Evolutionary conservation across 106 monocot genomes (phyloP), one percentile per base, ranked within the genome.

Genomic region (Iris macrosiphon): DNA sequence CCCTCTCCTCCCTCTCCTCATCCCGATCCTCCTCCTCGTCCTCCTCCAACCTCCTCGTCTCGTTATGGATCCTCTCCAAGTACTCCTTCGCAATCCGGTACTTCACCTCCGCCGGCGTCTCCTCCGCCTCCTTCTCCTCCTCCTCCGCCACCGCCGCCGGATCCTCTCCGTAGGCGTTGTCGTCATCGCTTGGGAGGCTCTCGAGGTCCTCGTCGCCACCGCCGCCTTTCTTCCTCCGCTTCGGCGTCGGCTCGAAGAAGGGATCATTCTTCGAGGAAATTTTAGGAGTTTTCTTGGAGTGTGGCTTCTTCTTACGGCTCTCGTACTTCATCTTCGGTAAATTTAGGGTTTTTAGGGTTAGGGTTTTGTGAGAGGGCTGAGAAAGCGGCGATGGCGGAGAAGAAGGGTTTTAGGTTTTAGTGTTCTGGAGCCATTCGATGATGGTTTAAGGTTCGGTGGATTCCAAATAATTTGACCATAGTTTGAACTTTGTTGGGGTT

Each of bases 51-150:
- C 51, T 71, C 70, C 61, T 72, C 10, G 76, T 66, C 9, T 63
- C 24, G 2, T 64, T 72, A 20, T 66, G 56, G 2, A 89, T 66
- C 63, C 55, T 76, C 59, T 85, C 70, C 57, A 96, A 59, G 16
- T 82, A 65, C 61, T 85, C 95, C 37, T 37, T 82, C 15, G 95
- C 95, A 3, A 89, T 53, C 60, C 89, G 66, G 25, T 71, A 55
- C 66, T 71, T 76, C 65, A 70, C 76, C 71, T 95, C 94, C 14
- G 66, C 85, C 15, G 72, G 79, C 0, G 89, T 89, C 48, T 89
- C 94, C 61, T 79, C 82, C 14, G 32, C 49, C 44, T 63, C 63
- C 49, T 41, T 76, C 61, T 39, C 57, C n/a, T n/a, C n/a, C n/a
- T n/a, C n/a, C 33, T 57, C 66, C 22, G 11, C 52, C 17, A 27